phyloP scores from a whole-genome alignment of 257 asterid genomes.

The Eucommia ulmoides region DNA sequence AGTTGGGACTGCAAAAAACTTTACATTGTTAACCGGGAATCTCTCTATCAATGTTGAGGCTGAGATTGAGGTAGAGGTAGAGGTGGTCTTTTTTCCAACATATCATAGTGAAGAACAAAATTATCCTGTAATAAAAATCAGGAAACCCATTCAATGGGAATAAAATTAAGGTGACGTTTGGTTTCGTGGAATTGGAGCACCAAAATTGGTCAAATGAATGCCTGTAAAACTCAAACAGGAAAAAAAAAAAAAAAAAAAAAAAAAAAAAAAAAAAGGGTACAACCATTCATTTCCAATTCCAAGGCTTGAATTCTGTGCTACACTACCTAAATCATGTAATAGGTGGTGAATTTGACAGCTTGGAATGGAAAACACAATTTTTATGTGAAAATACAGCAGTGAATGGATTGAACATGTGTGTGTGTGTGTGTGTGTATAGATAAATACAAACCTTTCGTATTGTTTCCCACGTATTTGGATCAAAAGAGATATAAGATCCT shows the following conservation, averaged over 20 bases:
- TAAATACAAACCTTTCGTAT: constrained; percentile 44
- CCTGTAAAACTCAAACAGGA: too few relatives aligned
- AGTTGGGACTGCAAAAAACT: too few relatives aligned
- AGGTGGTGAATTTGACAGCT: too few relatives aligned
- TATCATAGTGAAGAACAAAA: constrained; percentile 53
- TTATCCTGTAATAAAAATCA: constrained; percentile 42
- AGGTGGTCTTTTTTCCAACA: constrained; percentile 54
- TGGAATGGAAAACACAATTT: background rate
- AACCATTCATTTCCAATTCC: too few relatives aligned
- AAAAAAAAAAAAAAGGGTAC: too few relatives aligned
- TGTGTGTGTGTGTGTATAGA: too few relatives aligned
- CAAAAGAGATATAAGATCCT: constrained; percentile 58
- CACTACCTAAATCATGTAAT: too few relatives aligned
- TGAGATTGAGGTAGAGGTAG: constrained; percentile 35
- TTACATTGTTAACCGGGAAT: too few relatives aligned
- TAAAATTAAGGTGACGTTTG: background rate
- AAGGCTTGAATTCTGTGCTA: too few relatives aligned
- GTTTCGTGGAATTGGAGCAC: background rate
- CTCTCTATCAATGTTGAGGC: too few relatives aligned
- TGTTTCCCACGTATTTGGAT: constrained; percentile 68
- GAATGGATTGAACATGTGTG: background rate
- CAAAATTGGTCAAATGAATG: too few relatives aligned
- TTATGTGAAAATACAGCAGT: background rate
- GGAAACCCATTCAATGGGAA: background rate
- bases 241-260: too few relatives aligned